A percentile compares a stretch with the other conserved stretches of the same genome.
Evolutionary conservation across 768 basidiomycete genomes (phyloP).

Genomic region (Leccinellum luteum): DNA sequence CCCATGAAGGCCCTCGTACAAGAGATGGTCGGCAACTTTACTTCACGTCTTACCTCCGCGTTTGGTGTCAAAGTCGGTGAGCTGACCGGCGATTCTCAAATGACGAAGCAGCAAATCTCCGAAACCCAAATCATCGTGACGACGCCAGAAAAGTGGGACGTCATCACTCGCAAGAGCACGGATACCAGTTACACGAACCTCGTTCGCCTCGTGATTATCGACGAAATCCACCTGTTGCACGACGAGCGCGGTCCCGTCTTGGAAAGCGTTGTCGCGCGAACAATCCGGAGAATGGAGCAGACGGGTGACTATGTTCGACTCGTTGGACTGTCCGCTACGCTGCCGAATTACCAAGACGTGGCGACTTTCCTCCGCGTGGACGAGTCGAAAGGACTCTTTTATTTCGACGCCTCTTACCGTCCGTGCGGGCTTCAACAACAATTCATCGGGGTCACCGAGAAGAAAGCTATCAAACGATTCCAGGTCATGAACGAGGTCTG

Average conservation of each 20-base stretch:
- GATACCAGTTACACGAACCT: slow-evolving; percentile 97
- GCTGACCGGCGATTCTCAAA: slow-evolving; percentile 94
- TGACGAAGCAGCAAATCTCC: slow-evolving; percentile 96
- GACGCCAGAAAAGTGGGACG: slow-evolving; percentile 99
- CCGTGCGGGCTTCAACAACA: slow-evolving; percentile 96
- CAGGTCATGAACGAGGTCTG: slow-evolving; percentile 99
- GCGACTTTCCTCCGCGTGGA: slow-evolving; percentile 97
- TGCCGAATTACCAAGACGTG: slow-evolving; percentile 99
- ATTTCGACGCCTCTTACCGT: slow-evolving; percentile 92
- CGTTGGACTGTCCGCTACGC: slow-evolving; percentile 91
- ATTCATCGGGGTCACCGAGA: slow-evolving; percentile 97
- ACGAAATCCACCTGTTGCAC: slow-evolving; percentile 96
- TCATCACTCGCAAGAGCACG: slow-evolving; percentile 96
- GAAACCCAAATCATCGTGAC: slow-evolving; percentile 99
- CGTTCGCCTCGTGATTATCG: slow-evolving; percentile 93
- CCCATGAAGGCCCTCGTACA: slow-evolving; percentile 99
- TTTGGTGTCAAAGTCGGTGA: slow-evolving; percentile 89
- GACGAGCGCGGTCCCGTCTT: slow-evolving; percentile 98
- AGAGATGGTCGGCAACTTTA: slow-evolving; percentile 97
- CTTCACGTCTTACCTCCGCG: slow-evolving; percentile 56
- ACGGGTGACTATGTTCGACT: slow-evolving; percentile 90
- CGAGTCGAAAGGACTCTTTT: slow-evolving; percentile 88
- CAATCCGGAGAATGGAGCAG: slow-evolving; percentile 92
- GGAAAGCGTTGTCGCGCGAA: slow-evolving; percentile 86
- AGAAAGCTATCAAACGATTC: slow-evolving; percentile 98